Evolutionary conservation across 2,329 filamentous ascomycete genomes (phyloP).

Genomic region (Endothia cerciana): DNA sequence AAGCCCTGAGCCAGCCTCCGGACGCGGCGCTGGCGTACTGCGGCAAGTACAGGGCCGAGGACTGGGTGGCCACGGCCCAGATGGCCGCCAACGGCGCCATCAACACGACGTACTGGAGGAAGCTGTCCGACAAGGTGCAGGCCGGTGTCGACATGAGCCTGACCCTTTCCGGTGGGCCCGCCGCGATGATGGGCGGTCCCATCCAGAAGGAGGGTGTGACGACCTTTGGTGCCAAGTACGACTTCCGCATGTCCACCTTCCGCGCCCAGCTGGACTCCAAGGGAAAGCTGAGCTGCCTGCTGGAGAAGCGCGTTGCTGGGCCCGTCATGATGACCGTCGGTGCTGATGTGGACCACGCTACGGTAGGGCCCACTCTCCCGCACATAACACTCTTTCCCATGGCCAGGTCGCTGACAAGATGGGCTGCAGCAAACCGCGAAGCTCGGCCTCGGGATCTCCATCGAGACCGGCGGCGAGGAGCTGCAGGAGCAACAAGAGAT

Average conservation of each 20-base stretch:
- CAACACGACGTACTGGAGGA: conserved; percentile 92
- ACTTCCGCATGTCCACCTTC: conserved; percentile 95
- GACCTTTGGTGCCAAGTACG: conserved; percentile 94
- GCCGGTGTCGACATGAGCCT: conserved; percentile 94
- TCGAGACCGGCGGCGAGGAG: conserved; percentile 83
- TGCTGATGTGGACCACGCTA: conserved; percentile 93
- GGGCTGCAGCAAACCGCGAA: conserved; percentile 82
- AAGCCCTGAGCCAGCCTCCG: conserved; percentile 81
- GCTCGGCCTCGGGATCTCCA: conserved; percentile 90
- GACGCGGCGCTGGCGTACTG: conserved; percentile 90
- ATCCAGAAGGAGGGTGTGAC: conserved; percentile 85
- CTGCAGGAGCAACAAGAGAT: conserved; percentile 82
- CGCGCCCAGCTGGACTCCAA: conserved; percentile 93
- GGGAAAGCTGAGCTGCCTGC: conserved; percentile 87
- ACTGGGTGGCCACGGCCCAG: conserved; percentile 93
- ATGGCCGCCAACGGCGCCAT: conserved; percentile 86
- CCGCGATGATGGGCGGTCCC: conserved; percentile 75
- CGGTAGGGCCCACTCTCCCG: conserved; percentile 66
- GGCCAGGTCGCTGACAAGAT: conserved; percentile 35
- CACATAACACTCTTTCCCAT: neutral
- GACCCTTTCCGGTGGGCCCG: conserved; percentile 70
- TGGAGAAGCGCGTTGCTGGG: conserved; percentile 95
- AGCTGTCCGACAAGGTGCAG: conserved; percentile 91
- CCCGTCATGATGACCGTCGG: conserved; percentile 94
- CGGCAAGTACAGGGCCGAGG: conserved; percentile 84